A percentile compares a stretch with the other conserved stretches of the same genome.
These are phyloP conservation scores for Toxicodendron radicans DNA, from an alignment of 345 rosid genomes.

Conservation along the genomic window DNA sequence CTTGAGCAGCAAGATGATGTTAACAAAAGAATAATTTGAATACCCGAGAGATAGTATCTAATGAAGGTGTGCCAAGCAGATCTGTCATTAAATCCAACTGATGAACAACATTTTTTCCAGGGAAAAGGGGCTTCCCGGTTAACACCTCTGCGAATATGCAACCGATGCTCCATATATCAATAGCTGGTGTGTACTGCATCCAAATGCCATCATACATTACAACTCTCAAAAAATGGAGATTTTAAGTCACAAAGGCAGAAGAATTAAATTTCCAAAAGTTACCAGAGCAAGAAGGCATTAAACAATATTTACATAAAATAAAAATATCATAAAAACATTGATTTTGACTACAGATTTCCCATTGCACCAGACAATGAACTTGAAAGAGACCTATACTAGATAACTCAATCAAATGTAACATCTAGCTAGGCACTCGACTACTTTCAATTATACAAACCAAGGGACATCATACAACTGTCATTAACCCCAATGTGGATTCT, in stretches of 20 bases:
- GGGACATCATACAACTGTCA: not conserved
- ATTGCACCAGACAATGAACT: not conserved
- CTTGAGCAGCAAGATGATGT: not conserved
- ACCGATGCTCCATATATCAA: conserved; percentile 97
- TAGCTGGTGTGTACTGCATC: conserved; percentile 93
- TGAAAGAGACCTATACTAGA: not conserved
- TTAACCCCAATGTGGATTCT: not conserved
- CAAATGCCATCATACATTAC: conserved; percentile 11
- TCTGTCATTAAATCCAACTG: conserved; percentile 97
- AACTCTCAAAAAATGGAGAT: not conserved
- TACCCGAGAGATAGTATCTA: conserved; percentile 91
- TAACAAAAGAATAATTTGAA: conserved; percentile 7
- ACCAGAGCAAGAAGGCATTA: not conserved
- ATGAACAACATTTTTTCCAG: conserved; percentile 96
- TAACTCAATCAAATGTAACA: not conserved
- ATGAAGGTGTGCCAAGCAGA: conserved; percentile 88
- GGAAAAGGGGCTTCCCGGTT: conserved; percentile 86
- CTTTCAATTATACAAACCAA: not conserved
- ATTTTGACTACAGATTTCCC: not conserved
- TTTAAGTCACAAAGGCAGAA: not conserved
- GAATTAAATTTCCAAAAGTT: not conserved
- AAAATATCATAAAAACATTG: not conserved
- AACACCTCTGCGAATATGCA: conserved; percentile 95
- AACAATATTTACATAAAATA: not conserved
- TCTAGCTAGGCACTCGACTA: not conserved